Conservation (phyloP, 2,329 filamentous ascomycete species). For the Nothophoma quercina region DNA sequence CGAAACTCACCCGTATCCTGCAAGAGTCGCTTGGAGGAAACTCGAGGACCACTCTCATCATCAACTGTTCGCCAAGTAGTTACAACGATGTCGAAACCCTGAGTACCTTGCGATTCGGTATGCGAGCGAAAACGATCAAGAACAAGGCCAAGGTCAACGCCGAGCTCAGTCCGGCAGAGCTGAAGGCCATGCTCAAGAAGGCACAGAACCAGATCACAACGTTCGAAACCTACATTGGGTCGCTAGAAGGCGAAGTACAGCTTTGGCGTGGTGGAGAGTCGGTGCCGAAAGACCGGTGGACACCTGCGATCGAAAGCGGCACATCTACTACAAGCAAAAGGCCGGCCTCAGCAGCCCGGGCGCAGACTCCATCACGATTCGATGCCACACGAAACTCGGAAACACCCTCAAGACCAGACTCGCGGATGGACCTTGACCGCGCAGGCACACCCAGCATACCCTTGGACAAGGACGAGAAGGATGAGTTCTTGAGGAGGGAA, state of each 20-base stretch:
- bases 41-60: slow-evolving; percentile 96
- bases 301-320: slow-evolving; percentile 67
- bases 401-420: slow-evolving; percentile 64
- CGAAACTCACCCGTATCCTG: slow-evolving; percentile 94
- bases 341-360: slow-evolving; percentile 59
- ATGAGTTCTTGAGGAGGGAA: slow-evolving; percentile 92
- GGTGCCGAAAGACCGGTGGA: slow-evolving; percentile 91
- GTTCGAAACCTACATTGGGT: slow-evolving; percentile 86
- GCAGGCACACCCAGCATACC: slow-evolving; percentile 86
- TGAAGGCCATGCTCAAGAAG: slow-evolving; percentile 92
- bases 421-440: slow-evolving; percentile 74
- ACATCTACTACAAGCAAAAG: slow-evolving; percentile 58
- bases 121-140: slow-evolving; percentile 97
- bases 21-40: slow-evolving; percentile 98
- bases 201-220: slow-evolving; percentile 87
- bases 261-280: slow-evolving; percentile 87
- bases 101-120: slow-evolving; percentile 91
- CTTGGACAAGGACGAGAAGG: slow-evolving; percentile 94
- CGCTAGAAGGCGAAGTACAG: slow-evolving; percentile 83
- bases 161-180: slow-evolving; percentile 91
- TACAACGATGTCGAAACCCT: slow-evolving; percentile 97
- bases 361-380: slow-evolving; percentile 68
- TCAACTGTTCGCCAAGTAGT: slow-evolving; percentile 98
- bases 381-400: slow-evolving; percentile 55
- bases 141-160: slow-evolving; percentile 99